phyloP scores from a whole-genome alignment of 1,284 basidiomycete genomes.

The Porodaedalea pini region DNA sequence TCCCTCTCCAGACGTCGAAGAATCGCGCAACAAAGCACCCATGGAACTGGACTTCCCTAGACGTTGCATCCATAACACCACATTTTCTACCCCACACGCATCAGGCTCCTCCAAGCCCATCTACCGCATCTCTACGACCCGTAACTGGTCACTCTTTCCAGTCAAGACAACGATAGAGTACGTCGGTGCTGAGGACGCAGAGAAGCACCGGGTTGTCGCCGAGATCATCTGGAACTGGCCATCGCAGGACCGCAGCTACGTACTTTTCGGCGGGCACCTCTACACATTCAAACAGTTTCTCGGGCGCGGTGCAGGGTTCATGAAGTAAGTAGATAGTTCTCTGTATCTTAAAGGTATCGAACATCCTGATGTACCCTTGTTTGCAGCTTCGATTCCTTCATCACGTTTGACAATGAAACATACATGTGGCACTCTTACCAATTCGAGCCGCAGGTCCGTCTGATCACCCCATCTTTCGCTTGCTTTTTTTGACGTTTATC shows the following conservation, averaged over 20 bases:
- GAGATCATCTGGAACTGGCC: conserved; percentile 11
- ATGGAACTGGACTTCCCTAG: conserved; percentile 12
- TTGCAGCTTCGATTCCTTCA: background rate
- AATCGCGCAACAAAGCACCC: no score
- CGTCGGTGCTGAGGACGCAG: background rate
- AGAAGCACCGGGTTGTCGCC: background rate
- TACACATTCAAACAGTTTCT: conserved; percentile 7
- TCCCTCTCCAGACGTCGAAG: no score
- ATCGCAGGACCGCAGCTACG: background rate
- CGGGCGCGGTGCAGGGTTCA: background rate
- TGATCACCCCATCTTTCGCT: background rate
- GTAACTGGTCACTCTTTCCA: background rate
- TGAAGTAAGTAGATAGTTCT: background rate
- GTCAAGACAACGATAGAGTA: conserved; percentile 5
- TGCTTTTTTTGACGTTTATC: background rate
- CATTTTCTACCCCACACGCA: background rate
- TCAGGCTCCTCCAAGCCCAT: background rate
- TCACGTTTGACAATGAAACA: background rate
- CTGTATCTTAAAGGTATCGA: background rate
- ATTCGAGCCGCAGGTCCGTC: conserved; percentile 1
- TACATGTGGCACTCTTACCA: background rate
- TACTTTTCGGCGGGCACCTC: conserved; percentile 1
- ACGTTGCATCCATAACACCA: conserved; percentile 2
- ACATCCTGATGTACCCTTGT: background rate
- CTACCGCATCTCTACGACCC: conserved; percentile 4